phyloP scores from a whole-genome alignment of 2,329 filamentous ascomycete species.

The Clathrospora elynae region DNA sequence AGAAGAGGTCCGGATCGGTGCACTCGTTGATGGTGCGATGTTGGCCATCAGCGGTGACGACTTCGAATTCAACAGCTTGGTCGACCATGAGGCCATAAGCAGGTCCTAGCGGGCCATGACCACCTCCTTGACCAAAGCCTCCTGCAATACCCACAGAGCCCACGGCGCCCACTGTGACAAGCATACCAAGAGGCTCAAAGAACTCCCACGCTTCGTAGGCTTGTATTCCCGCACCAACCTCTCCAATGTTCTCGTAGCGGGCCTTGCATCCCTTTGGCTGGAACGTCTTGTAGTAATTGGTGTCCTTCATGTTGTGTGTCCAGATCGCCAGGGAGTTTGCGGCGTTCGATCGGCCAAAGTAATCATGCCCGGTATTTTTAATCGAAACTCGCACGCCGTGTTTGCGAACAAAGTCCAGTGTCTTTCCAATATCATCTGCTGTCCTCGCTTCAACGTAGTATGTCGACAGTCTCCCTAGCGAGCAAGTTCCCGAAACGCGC shows the following conservation, averaged over 20 bases:
- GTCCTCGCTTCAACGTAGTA: slow-evolving; percentile 41
- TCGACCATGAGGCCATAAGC: slow-evolving; percentile 50
- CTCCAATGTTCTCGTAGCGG: slow-evolving; percentile 40
- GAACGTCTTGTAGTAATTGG: slow-evolving; percentile 34
- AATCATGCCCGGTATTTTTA: slow-evolving; percentile 48
- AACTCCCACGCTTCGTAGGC: slow-evolving; percentile 46
- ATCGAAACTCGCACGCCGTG: slow-evolving; percentile 44
- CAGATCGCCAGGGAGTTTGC: slow-evolving; percentile 45
- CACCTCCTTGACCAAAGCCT: slow-evolving; percentile 55
- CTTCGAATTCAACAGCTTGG: slow-evolving; percentile 44
- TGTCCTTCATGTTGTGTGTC: slow-evolving; percentile 45
- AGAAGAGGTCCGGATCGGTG: slow-evolving; percentile 43
- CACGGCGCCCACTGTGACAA: slow-evolving; percentile 44
- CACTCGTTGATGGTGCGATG: slow-evolving; percentile 43
- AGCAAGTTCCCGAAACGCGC: slow-evolving; percentile 34
- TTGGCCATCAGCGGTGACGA: slow-evolving; percentile 42
- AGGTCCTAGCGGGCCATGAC: slow-evolving; percentile 60
- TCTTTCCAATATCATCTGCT: slow-evolving; percentile 34
- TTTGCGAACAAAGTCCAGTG: slow-evolving; percentile 36
- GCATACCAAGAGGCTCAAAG: slow-evolving; percentile 40
- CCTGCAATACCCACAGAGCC: slow-evolving; percentile 57
- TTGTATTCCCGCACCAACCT: slow-evolving; percentile 43
- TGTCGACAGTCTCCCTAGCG: slow-evolving; percentile 41
- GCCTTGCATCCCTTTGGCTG: slow-evolving; percentile 32
- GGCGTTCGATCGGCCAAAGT: slow-evolving; percentile 42